These are phyloP conservation scores for Talaromyces sp. DNA, from an alignment of 2,329 filamentous ascomycete species.

Conservation along the genomic window DNA sequence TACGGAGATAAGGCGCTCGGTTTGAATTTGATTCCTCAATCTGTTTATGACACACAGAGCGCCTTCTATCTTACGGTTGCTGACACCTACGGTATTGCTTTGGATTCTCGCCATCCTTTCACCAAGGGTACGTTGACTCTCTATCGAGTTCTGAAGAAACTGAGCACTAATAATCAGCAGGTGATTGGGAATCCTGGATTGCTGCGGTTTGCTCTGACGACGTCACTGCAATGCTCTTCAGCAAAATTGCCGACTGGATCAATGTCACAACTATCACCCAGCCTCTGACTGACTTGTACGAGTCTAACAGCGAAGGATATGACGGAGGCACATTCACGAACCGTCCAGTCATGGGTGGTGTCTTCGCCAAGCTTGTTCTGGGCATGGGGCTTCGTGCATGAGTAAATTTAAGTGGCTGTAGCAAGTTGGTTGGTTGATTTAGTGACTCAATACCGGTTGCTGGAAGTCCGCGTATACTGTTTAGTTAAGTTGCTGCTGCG, in stretches of 20 bases:
- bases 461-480: too few species aligned
- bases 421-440: too few species aligned
- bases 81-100: slow-evolving; percentile 46
- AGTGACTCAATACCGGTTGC: too few species aligned
- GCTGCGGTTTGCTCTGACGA: slow-evolving; percentile 41
- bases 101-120: slow-evolving; percentile 47
- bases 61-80: slow-evolving; percentile 49
- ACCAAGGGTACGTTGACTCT: slow-evolving; percentile 36
- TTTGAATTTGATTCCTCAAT: slow-evolving; percentile 45
- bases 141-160: background rate
- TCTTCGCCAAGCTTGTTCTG: slow-evolving; percentile 44
- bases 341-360: slow-evolving; percentile 49
- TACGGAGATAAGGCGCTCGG: slow-evolving; percentile 46
- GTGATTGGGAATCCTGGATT: slow-evolving; percentile 50
- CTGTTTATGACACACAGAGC: slow-evolving; percentile 50
- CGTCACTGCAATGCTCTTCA: slow-evolving; percentile 45
- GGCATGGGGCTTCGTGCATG: slow-evolving; percentile 3
- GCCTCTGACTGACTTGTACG: slow-evolving; percentile 50
- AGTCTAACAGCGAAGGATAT: slow-evolving; percentile 39
- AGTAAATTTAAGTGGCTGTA: too few species aligned
- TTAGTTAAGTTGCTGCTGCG: too few species aligned
- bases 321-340: slow-evolving; percentile 41
- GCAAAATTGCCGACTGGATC: slow-evolving; percentile 44
- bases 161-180: slow-evolving; percentile 18
- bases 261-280: slow-evolving; percentile 44